Base-by-base conservation (phyloP, 352 stramenopile genomes). In the Phytophthora boehmeriae region DNA sequence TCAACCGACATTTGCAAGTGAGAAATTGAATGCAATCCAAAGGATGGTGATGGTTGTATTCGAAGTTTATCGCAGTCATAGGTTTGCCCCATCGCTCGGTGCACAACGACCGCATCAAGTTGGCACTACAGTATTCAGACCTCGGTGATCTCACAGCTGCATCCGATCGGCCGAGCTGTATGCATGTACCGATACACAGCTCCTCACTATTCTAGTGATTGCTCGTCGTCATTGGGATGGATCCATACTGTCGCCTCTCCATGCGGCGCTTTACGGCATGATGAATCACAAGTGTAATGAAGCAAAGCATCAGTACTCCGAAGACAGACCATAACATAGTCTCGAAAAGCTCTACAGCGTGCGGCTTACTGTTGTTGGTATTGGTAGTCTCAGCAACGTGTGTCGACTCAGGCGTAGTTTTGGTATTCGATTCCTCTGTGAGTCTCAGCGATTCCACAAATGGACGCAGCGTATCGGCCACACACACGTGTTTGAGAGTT, bases 381-480 rank as follows among this genome's bases (percentile, higher is more conserved):
- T 41, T 27, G 23, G 28, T 43, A 34, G 44, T 10, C 36, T 59
- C 50, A 47, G 47, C 36, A 67, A 19, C 32, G 16, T 39, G 44
- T 45, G 35, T 43, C 8, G 35, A 35, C 50, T 49, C 41, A 45
- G 25, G 20, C 16, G 46, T 47, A 8, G 25, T 54, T 41, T 51
- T 57, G 17, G 30, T 25, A 17, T 22, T 36, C 34, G 41, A 10
- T 14, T 35, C 35, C 19, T 73, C 41, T 4, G 32, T 34, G 14
- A 43, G 20, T 16, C 30, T 42, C 38, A 90, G 57, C 30, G 76
- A 85, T n/a, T 89, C 71, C 25, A 89, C 63, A 54, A 89, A 90
- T 23, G 78, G 76, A 55, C 76, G 73, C 13, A 91, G 69, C n/a
- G 82, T 88, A 42, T 89, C 79, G 2, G 82, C 75, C n/a, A 89